These are phyloP conservation scores for Cinchona pubescens DNA, from an alignment of 257 asterid species.

Conservation along the genomic window DNA sequence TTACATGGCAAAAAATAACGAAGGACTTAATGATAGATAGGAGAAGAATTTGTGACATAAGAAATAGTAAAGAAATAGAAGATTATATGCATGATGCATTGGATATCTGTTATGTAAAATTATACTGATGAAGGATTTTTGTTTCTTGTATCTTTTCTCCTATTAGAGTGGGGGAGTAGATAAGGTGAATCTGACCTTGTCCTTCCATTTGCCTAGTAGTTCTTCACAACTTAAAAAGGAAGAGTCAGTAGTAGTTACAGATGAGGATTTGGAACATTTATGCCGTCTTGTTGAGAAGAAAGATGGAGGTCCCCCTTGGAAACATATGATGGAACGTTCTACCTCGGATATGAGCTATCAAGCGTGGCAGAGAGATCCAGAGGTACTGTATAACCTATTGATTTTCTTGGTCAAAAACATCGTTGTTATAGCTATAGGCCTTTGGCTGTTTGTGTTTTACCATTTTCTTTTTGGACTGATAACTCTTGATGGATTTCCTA, in stretches of 20 bases:
- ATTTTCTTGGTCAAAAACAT: not conserved
- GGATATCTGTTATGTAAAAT: no score
- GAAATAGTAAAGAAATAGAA: not conserved
- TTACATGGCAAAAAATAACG: not conserved
- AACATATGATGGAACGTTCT: constrained; percentile 83
- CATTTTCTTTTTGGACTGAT: constrained; percentile 4
- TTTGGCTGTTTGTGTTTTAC: not conserved
- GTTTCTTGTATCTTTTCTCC: not conserved
- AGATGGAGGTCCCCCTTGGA: constrained; percentile 91
- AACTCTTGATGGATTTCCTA: constrained; percentile 22
- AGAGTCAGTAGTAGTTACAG: constrained; percentile 32
- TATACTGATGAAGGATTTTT: not conserved
- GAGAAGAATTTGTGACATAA: not conserved
- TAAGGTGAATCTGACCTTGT: constrained; percentile 13
- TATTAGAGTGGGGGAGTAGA: not conserved
- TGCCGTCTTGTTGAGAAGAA: constrained; percentile 75
- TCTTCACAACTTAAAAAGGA: constrained; percentile 37
- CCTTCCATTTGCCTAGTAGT: constrained; percentile 40
- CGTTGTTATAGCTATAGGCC: not conserved
- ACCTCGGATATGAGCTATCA: constrained; percentile 69
- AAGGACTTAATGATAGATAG: not conserved
- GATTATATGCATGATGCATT: not conserved
- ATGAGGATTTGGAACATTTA: constrained; percentile 61
- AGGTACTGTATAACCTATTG: constrained; percentile 36
- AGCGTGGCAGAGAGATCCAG: constrained; percentile 91